These are phyloP conservation scores for Tolypocladium capitatum DNA, from an alignment of 2,329 filamentous ascomycete species.

Conservation along the genomic window DNA sequence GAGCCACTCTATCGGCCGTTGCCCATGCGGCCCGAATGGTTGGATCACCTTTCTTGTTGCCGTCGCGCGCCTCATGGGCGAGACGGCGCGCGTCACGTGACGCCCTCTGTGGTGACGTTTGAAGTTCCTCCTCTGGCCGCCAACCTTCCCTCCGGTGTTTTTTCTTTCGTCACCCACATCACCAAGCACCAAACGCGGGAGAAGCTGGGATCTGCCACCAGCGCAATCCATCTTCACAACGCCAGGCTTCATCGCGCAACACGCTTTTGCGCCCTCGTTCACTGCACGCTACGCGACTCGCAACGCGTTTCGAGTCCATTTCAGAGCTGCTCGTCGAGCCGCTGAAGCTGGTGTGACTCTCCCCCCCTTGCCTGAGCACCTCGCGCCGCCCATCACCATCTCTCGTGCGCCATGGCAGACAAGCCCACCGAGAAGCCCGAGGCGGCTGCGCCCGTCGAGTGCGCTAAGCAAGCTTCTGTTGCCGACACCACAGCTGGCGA, in stretches of 20 bases:
- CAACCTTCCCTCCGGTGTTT: slow-evolving; percentile 20
- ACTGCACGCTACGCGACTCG: slow-evolving; percentile 10
- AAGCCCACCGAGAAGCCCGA: slow-evolving; percentile 22
- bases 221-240: slow-evolving; percentile 18
- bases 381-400: slow-evolving; percentile 11
- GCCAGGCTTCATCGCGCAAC: slow-evolving; percentile 15
- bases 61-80: neutral
- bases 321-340: slow-evolving; percentile 1
- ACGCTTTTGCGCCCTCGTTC: slow-evolving; percentile 6
- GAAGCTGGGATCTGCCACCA: slow-evolving; percentile 17
- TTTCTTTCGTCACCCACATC: slow-evolving; percentile 21
- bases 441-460: slow-evolving; percentile 16
- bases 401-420: slow-evolving; percentile 23
- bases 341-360: slow-evolving; percentile 5
- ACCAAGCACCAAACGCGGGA: slow-evolving; percentile 17
- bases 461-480: slow-evolving; percentile 16
- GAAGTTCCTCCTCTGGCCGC: slow-evolving; percentile 17
- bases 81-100: slow-evolving; percentile 18
- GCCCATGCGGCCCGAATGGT: neutral
- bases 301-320: slow-evolving; percentile 12
- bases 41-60: slow-evolving; percentile 1
- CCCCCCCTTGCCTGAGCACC: neutral
- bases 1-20: neutral
- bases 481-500: slow-evolving; percentile 11
- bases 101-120: slow-evolving; percentile 19